Base-by-base conservation (phyloP, 257 asterid genomes). In the Solanum dulcamara region DNA sequence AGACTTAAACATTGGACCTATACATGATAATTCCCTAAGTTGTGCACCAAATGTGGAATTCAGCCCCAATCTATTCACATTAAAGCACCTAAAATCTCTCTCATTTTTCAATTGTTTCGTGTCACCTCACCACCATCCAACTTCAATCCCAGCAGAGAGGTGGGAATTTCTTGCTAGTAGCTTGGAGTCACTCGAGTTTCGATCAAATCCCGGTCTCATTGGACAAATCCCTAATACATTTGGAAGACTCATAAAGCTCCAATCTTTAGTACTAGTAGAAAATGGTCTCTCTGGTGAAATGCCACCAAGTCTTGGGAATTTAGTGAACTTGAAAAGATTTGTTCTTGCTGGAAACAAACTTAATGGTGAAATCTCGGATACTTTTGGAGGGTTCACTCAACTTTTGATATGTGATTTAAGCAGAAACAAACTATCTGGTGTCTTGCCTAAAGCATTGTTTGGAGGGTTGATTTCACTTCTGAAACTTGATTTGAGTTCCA, bases 21-120 rank as follows among this genome's bases (percentile, higher is more conserved):
- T 95, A 88, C 97, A 93, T 84, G 99, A 97, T 17, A 97, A 97
- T 87, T 97, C 99, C 55, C 93, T 95, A n/a, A 87, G 18, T 4
- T 97, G 99, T 88, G 93, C 91, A 15, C 89, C 88, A 81, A 86
- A 92, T 85, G 92, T 89, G 55, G 92, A 86, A 28, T 92, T 97
- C 37, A 91, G 86, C 50, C 83, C 91, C n/a, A 88, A 92, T 77
- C 22, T 95, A 26, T 95, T 93, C 77, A 86, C 91, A 20, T 86
- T 97, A 18, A 89, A 84, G 82, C 97, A 92, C 87, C 92, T 97
- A 11, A 94, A 87, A 81, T 90, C 98, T 3, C 94, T 97, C 10
- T 89, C 98, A 28, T 93, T 97, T 91, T 93, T 86, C 94, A 87
- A 85, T 15, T 97, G 99, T 90, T 97, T 95, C 37, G 87, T 79